Conservation (phyloP, 202 grass and related monocot species). For the Eragrostis tef region DNA sequence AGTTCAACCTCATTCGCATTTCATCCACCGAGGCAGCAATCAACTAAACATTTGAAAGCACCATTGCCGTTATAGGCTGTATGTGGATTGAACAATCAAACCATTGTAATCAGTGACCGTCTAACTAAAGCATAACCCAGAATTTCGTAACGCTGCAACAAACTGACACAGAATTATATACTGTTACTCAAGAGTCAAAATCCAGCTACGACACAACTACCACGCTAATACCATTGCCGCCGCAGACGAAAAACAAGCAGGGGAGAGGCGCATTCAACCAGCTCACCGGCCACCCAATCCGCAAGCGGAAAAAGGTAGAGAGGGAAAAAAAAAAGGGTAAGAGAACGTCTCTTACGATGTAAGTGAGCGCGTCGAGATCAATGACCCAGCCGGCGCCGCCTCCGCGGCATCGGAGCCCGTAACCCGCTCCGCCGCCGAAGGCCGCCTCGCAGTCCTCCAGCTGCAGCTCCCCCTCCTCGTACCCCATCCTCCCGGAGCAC, state of each 20-base stretch:
- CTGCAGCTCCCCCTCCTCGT: conserved; percentile 53
- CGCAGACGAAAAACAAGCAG: not conserved
- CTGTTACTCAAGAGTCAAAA: not conserved
- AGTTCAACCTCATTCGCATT: not conserved
- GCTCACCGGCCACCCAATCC: conserved; percentile 22
- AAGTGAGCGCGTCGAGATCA: conserved; percentile 46
- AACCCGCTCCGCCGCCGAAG: not conserved
- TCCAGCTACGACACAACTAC: not conserved
- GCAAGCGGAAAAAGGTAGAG: too few relatives aligned
- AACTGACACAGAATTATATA: not conserved
- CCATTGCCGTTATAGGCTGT: not conserved
- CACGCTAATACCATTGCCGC: not conserved
- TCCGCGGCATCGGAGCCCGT: not conserved
- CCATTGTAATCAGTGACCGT: conserved; percentile 9
- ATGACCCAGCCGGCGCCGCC: conserved; percentile 20
- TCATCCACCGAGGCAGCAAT: not conserved
- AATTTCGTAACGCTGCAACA: not conserved
- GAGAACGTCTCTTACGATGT: conserved; percentile 52
- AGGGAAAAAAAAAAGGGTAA: not conserved
- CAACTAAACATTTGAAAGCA: not conserved
- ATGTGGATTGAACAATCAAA: not conserved
- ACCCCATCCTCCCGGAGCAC: conserved; percentile 17
- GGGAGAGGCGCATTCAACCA: not conserved
- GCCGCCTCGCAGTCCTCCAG: conserved; percentile 43
- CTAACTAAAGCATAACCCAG: conserved; percentile 3